phyloP scores from a whole-genome alignment of 441 rosid species.

The Mallotus repandus region DNA sequence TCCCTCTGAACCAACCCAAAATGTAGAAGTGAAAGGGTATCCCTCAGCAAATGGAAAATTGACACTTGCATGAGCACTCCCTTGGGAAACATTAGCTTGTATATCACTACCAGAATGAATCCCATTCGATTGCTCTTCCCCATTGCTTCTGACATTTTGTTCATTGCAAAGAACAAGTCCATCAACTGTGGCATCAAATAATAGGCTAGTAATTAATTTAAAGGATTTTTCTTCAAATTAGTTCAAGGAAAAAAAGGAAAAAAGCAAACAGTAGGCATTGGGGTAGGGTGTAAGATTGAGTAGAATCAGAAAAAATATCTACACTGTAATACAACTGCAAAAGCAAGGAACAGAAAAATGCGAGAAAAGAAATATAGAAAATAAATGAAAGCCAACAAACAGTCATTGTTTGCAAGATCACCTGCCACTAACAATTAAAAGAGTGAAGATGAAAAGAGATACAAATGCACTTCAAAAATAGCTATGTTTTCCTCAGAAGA shows the following conservation, averaged over 20 bases:
- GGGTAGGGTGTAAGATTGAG: not conserved
- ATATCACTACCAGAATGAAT: constrained; percentile 33
- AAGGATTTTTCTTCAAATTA: constrained; percentile 1
- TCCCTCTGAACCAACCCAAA: constrained; percentile 81
- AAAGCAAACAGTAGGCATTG: not conserved
- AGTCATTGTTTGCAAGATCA: not conserved
- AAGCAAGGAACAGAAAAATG: not conserved
- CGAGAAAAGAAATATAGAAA: not conserved
- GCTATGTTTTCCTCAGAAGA: not conserved
- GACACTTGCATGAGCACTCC: constrained; percentile 43
- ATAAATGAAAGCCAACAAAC: not conserved
- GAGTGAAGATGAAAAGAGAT: not conserved
- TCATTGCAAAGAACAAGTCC: constrained; percentile 81
- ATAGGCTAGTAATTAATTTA: constrained; percentile 22
- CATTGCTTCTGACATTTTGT: constrained; percentile 45
- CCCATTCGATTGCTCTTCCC: constrained; percentile 45
- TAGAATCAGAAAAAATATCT: not conserved
- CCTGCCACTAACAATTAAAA: not conserved
- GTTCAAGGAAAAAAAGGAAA: not conserved
- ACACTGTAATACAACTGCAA: not conserved
- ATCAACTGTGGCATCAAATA: constrained; percentile 53
- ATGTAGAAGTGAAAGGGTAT: constrained; percentile 68
- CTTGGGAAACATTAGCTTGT: constrained; percentile 37
- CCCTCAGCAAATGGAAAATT: constrained; percentile 78
- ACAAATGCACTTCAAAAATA: too few species aligned